Percentiles rank a stretch among this genome's conserved stretches.
These are phyloP conservation scores for Lolium rigidum DNA, from an alignment of 176 grass and related monocot genomes.

Conservation along the genomic window DNA sequence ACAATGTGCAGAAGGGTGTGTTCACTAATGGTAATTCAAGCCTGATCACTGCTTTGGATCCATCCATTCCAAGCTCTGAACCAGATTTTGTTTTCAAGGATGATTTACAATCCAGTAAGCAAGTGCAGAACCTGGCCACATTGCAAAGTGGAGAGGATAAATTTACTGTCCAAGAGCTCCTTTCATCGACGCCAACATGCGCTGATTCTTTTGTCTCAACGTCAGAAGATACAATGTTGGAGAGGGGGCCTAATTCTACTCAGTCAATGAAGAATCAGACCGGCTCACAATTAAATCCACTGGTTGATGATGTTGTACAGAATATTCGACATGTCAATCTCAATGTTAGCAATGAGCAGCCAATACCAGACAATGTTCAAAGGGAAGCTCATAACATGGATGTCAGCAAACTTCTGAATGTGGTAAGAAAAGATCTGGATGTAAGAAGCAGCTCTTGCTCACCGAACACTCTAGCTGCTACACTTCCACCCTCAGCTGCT, in stretches of 20 bases:
- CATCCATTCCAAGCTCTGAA: conserved; percentile 64
- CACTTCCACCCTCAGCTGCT: conserved; percentile 26
- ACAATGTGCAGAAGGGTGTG: conserved; percentile 57
- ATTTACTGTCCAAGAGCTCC: conserved; percentile 88
- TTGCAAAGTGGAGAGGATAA: conserved; percentile 64
- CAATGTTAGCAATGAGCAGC: conserved; percentile 50
- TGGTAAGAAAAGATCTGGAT: conserved; percentile 62
- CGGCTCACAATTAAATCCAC: conserved; percentile 54
- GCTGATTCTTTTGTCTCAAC: conserved; percentile 42
- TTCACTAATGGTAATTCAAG: conserved; percentile 54
- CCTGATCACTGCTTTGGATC: conserved; percentile 38
- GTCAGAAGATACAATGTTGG: conserved; percentile 29
- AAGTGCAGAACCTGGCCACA: conserved; percentile 39
- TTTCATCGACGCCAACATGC: conserved; percentile 59
- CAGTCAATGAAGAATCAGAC: conserved; percentile 56
- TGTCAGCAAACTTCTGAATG: conserved; percentile 55
- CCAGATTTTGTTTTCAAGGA: conserved; percentile 74
- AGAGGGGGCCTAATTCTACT: conserved; percentile 34
- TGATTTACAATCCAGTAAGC: conserved; percentile 49
- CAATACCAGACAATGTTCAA: conserved; percentile 42
- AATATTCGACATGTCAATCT: conserved; percentile 49
- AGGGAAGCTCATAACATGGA: conserved; percentile 40
- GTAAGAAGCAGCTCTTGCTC: conserved; percentile 56
- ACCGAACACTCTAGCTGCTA: conserved; percentile 29
- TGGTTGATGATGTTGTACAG: conserved; percentile 60